Evolutionary conservation across 2,329 filamentous ascomycete genomes (phyloP).

Genomic region (Domatiomyces globalis): DNA sequence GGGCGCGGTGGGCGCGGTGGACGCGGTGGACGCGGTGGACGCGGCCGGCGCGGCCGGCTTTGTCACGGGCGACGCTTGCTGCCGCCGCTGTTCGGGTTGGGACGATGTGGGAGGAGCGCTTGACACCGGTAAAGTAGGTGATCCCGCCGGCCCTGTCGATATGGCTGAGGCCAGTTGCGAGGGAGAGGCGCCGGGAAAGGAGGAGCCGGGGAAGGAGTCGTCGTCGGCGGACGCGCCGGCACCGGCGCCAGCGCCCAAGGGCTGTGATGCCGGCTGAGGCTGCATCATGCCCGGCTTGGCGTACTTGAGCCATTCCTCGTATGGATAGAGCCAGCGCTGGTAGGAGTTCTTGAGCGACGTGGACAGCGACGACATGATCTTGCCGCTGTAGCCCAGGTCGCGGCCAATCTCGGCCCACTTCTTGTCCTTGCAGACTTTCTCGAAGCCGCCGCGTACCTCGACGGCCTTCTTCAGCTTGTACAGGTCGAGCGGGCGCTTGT

Average conservation of each 20-base stretch:
- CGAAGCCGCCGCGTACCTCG: conserved; percentile 84
- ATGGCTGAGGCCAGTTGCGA: conserved; percentile 1
- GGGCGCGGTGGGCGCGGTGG: conserved; percentile 16
- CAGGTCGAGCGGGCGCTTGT: conserved; percentile 90
- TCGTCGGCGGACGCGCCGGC: conserved; percentile 4
- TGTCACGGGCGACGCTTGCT: conserved; percentile 3
- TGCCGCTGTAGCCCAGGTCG: conserved; percentile 92
- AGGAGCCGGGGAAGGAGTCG: conserved; percentile 33
- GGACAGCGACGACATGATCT: conserved; percentile 98
- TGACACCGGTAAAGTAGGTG: conserved; percentile 49
- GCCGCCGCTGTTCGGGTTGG: conserved; percentile 9
- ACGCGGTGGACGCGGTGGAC: neutral
- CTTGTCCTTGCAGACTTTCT: conserved; percentile 91
- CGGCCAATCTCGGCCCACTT: conserved; percentile 98
- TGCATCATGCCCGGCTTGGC: conserved; percentile 69
- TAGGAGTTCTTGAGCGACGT: conserved; percentile 98
- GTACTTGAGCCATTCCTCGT: conserved; percentile 81
- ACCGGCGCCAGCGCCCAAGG: neutral
- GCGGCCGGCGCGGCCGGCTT: neutral
- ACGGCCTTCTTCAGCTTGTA: conserved; percentile 96
- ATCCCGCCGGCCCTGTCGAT: conserved; percentile 23
- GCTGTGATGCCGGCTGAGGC: conserved; percentile 20
- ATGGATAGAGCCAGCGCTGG: conserved; percentile 90
- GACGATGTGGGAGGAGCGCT: conserved; percentile 43
- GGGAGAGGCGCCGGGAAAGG: conserved; percentile 38